phyloP scores from a whole-genome alignment of 495 filamentous ascomycete genomes.

The Daldinia loculata region DNA sequence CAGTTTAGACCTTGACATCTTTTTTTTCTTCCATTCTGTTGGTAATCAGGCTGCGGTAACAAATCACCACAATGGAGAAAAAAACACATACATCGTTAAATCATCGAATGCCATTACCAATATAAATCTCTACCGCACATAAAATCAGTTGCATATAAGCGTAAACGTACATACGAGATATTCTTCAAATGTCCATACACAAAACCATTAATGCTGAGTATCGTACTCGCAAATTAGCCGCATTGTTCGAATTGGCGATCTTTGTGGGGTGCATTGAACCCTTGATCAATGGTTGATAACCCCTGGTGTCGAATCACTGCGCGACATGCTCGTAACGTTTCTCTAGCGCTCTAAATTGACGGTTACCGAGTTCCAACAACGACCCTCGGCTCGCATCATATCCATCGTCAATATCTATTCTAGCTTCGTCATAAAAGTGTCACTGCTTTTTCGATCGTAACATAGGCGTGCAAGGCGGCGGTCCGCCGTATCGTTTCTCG shows the following conservation, averaged over 20 bases:
- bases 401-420: slow-evolving; percentile 1
- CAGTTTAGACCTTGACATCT: slow-evolving; percentile 22
- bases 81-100: background rate
- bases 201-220: background rate
- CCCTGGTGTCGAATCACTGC: background rate
- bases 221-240: slow-evolving; percentile 4
- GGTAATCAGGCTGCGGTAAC: background rate
- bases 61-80: background rate
- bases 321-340: background rate
- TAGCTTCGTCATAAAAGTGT: background rate
- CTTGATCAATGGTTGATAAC: slow-evolving; percentile 3
- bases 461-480: slow-evolving; percentile 45
- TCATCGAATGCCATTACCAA: background rate
- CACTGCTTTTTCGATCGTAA: slow-evolving; percentile 31
- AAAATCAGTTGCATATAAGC: background rate
- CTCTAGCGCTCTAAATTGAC: background rate
- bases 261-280: slow-evolving; percentile 36
- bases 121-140: background rate
- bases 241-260: slow-evolving; percentile 21
- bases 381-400: background rate
- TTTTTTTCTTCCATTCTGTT: background rate
- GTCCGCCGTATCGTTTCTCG: slow-evolving; percentile 37
- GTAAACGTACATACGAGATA: background rate
- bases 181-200: background rate
- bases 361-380: background rate